These are phyloP conservation scores for Mucor indicus DNA, from an alignment of 371 early-diverging fungal species.

Conservation along the genomic window DNA sequence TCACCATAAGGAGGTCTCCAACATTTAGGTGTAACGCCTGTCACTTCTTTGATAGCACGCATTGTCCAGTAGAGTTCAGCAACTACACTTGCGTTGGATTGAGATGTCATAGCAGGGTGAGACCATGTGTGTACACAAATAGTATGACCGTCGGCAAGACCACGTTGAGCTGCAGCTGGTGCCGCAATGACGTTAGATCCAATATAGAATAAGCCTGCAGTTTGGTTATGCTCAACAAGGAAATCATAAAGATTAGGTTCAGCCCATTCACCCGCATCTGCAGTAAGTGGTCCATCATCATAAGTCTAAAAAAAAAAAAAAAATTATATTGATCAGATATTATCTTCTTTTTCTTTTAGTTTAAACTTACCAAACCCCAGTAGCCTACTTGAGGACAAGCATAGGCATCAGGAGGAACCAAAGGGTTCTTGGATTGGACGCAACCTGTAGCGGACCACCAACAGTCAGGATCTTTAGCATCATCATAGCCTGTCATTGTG, in stretches of 20 bases:
- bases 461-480: conserved; percentile 21
- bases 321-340: not conserved
- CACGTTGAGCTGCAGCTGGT: conserved; percentile 33
- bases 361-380: conserved; percentile 47
- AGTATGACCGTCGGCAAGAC: conserved; percentile 26
- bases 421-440: conserved; percentile 32
- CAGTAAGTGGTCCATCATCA: conserved; percentile 43
- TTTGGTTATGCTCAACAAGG: conserved; percentile 25
- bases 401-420: conserved; percentile 39
- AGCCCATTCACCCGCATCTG: conserved; percentile 20
- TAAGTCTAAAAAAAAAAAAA: conserved; percentile 15
- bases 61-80: conserved; percentile 57
- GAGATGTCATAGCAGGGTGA: conserved; percentile 55
- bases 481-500: conserved; percentile 19
- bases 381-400: conserved; percentile 38
- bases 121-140: conserved; percentile 56
- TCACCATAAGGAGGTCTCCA: conserved; percentile 59
- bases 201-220: conserved; percentile 29
- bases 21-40: conserved; percentile 55
- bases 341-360: too few species aligned
- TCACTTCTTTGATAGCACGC: conserved; percentile 50
- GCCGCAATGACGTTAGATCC: conserved; percentile 29
- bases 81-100: conserved; percentile 52
- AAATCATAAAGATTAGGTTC: conserved; percentile 47
- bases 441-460: conserved; percentile 42